phyloP scores from a whole-genome alignment of 139 green algal genomes.

The Picochlorum sp. region DNA sequence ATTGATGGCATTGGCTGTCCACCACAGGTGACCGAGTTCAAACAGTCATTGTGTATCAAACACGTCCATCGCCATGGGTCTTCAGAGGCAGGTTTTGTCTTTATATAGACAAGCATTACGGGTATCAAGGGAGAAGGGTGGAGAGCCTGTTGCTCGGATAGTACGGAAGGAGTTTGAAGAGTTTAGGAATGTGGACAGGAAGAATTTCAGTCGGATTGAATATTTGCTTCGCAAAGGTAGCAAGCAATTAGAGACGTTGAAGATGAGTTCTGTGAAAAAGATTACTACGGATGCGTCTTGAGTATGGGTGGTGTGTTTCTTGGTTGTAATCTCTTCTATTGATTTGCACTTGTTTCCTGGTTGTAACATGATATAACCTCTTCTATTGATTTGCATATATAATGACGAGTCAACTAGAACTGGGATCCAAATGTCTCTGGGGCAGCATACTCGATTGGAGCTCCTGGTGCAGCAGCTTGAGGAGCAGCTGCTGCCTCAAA shows the following conservation, averaged over 20 bases:
- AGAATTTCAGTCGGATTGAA: slow-evolving; percentile 22
- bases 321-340: too few species aligned
- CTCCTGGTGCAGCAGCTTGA: slow-evolving; percentile 5
- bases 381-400: too few species aligned
- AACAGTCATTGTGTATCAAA: too few species aligned
- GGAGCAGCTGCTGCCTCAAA: slow-evolving; percentile 49
- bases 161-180: slow-evolving; percentile 20
- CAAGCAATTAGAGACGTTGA: slow-evolving; percentile 25
- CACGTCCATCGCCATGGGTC: too few species aligned
- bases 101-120: too few species aligned
- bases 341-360: too few species aligned
- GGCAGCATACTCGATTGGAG: slow-evolving; percentile 8
- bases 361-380: too few species aligned
- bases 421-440: slow-evolving; percentile 1
- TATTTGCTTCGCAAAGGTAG: slow-evolving; percentile 21
- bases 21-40: too few species aligned
- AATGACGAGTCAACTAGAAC: background rate
- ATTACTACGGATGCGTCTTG: background rate
- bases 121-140: too few species aligned
- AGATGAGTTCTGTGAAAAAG: background rate
- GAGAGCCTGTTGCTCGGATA: slow-evolving; percentile 1
- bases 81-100: too few species aligned
- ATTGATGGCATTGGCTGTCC: too few species aligned
- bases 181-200: slow-evolving; percentile 6
- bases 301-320: too few species aligned